Evolutionary conservation across 768 basidiomycete genomes (phyloP).

Genomic region (Phylloporus sp.): DNA sequence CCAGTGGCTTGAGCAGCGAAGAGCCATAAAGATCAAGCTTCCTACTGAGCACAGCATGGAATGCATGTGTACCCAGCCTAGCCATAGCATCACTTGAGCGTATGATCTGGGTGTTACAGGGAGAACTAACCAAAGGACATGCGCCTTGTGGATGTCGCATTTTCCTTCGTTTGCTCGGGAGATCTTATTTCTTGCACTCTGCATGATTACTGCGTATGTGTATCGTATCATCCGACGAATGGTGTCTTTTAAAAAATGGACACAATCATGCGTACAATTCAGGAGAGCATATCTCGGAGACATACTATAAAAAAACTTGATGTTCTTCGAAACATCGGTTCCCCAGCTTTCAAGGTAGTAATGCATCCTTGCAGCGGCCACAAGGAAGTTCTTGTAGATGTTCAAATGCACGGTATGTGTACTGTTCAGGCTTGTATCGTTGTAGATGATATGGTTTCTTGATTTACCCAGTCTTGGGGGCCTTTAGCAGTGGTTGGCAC

Average conservation of each 20-base stretch:
- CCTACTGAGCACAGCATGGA: slow-evolving; percentile 57
- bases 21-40: slow-evolving; percentile 48
- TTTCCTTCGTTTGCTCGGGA: slow-evolving; percentile 36
- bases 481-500: slow-evolving; percentile 2
- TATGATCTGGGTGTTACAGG: background rate
- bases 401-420: slow-evolving; percentile 64
- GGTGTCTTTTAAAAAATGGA: slow-evolving; percentile 41
- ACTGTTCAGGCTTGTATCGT: slow-evolving; percentile 68
- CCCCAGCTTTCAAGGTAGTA: slow-evolving; percentile 70
- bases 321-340: slow-evolving; percentile 39
- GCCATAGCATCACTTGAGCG: slow-evolving; percentile 1
- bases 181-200: slow-evolving; percentile 40
- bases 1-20: slow-evolving; percentile 46
- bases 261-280: background rate
- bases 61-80: slow-evolving; percentile 83
- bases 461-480: slow-evolving; percentile 59
- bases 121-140: slow-evolving; percentile 57
- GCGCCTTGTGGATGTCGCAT: slow-evolving; percentile 45
- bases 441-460: slow-evolving; percentile 76
- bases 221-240: slow-evolving; percentile 60
- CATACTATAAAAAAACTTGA: slow-evolving; percentile 55
- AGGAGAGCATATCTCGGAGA: slow-evolving; percentile 2
- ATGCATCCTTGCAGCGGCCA: slow-evolving; percentile 85
- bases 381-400: slow-evolving; percentile 79
- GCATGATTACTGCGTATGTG: slow-evolving; percentile 49